These are phyloP conservation scores for Leishmania braziliensis DNA, from an alignment of 208 protist species.

Conservation along the genomic window DNA sequence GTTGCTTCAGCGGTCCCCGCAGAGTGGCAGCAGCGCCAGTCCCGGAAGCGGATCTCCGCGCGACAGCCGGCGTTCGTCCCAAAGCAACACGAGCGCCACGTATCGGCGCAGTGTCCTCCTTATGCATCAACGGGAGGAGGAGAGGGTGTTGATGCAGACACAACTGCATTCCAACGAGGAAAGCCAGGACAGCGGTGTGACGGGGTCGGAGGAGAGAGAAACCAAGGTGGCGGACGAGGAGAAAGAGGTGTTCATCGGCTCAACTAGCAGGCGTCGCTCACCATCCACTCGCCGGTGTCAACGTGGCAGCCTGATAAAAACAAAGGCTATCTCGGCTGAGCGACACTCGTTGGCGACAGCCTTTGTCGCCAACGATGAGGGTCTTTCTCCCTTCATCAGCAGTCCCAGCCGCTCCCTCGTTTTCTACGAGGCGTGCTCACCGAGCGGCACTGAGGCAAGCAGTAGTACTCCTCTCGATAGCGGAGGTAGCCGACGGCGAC, in stretches of 20 bases:
- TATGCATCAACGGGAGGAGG: constrained; percentile 26
- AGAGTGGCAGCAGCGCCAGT: neutral
- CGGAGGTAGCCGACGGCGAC: neutral
- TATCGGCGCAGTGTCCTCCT: constrained; percentile 29
- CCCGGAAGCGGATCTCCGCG: constrained; percentile 4
- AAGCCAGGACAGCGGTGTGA: constrained; percentile 1
- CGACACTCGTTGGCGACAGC: neutral
- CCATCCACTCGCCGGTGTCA: constrained; percentile 1
- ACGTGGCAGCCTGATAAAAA: constrained; percentile 9
- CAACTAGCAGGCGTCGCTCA: constrained; percentile 9
- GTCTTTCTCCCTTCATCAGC: constrained; percentile 52
- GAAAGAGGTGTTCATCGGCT: constrained; percentile 13
- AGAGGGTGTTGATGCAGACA: constrained; percentile 12
- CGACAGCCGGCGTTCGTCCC: constrained; percentile 11
- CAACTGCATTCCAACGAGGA: neutral
- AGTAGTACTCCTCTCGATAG: neutral
- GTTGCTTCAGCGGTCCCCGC: constrained; percentile 8
- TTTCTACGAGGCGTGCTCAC: constrained; percentile 66
- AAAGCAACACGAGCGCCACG: constrained; percentile 6
- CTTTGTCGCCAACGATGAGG: constrained; percentile 11
- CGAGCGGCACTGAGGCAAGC: constrained; percentile 8
- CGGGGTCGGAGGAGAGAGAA: neutral
- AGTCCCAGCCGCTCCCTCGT: constrained; percentile 66
- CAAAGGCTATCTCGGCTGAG: neutral
- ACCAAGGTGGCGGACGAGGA: no score